These are phyloP conservation scores for Aspergillus uvarum DNA, from an alignment of 2,329 filamentous ascomycete species.

Conservation along the genomic window DNA sequence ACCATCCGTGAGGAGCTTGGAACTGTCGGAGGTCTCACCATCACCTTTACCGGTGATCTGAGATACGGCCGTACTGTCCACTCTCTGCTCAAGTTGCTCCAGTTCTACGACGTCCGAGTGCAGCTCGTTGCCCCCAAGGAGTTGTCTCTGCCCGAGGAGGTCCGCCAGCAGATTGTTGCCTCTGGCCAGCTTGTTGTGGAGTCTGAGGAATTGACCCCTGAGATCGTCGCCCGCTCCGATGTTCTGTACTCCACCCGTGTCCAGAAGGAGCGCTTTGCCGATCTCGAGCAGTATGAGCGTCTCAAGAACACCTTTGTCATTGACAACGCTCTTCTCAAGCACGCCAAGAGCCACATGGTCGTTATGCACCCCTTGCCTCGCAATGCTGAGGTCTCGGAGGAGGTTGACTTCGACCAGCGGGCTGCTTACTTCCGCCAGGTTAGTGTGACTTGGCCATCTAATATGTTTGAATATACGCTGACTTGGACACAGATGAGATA, in stretches of 20 bases:
- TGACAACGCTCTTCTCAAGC: conserved; percentile 83
- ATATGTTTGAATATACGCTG: conserved; percentile 34
- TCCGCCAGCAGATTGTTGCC: conserved; percentile 68
- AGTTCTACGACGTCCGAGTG: conserved; percentile 91
- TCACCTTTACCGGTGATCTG: conserved; percentile 93
- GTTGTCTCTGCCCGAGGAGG: conserved; percentile 71
- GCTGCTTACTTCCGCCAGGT: conserved; percentile 99
- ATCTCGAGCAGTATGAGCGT: conserved; percentile 73
- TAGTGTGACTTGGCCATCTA: conserved; percentile 45
- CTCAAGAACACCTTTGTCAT: conserved; percentile 88
- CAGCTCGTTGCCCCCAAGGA: conserved; percentile 84
- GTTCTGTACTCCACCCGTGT: conserved; percentile 96
- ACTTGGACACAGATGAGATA: conserved; percentile 78
- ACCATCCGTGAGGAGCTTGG: conserved; percentile 97
- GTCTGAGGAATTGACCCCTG: conserved; percentile 75
- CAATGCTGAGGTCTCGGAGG: conserved; percentile 89
- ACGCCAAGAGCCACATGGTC: conserved; percentile 89
- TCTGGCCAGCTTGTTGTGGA: conserved; percentile 77
- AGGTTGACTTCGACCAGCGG: conserved; percentile 95
- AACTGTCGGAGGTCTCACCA: conserved; percentile 90
- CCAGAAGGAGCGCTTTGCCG: conserved; percentile 93
- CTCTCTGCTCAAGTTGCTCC: conserved; percentile 88
- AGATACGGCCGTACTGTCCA: conserved; percentile 92
- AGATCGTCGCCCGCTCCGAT: conserved; percentile 82
- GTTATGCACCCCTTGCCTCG: conserved; percentile 94